Evolutionary conservation across 345 rosid species (phyloP).

Genomic region (Lenwebbia sp.): DNA sequence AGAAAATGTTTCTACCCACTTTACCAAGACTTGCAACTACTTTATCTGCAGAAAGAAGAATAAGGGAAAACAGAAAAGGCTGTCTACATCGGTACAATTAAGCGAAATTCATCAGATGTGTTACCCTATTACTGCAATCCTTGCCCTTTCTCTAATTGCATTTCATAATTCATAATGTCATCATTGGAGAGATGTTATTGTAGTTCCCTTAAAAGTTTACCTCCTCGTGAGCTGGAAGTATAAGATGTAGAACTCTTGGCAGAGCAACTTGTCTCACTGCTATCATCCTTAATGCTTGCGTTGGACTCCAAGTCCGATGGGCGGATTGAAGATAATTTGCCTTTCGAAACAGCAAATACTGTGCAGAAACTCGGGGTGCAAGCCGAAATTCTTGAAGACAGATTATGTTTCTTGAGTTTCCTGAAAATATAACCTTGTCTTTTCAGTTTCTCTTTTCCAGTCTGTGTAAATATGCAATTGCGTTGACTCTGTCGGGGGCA

Average conservation of each 20-base stretch:
- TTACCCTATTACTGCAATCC: not conserved
- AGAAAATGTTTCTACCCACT: not conserved
- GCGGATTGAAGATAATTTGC: slow-evolving; percentile 63
- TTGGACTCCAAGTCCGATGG: slow-evolving; percentile 54
- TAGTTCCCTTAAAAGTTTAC: slow-evolving; percentile 11
- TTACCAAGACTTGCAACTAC: not conserved
- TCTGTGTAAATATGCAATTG: not conserved
- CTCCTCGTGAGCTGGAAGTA: slow-evolving; percentile 29
- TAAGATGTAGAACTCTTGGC: slow-evolving; percentile 27
- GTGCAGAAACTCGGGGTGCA: slow-evolving; percentile 63
- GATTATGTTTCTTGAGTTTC: slow-evolving; percentile 36
- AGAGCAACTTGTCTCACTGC: slow-evolving; percentile 31
- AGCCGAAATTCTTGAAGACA: slow-evolving; percentile 55
- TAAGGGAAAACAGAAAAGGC: not conserved
- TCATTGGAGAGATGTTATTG: not conserved
- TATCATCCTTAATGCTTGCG: slow-evolving; percentile 33
- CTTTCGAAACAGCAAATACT: slow-evolving; percentile 65
- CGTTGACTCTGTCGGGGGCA: not conserved
- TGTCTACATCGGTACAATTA: not conserved
- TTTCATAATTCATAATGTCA: not conserved
- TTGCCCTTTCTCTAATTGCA: not conserved
- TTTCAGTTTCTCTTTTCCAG: not conserved
- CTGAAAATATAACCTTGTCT: slow-evolving; percentile 12
- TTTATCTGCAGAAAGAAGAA: not conserved
- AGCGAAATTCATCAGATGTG: not conserved